Evolutionary conservation across 176 grass and related monocot genomes (phyloP).

Genomic region (Oryza rufipogon): DNA sequence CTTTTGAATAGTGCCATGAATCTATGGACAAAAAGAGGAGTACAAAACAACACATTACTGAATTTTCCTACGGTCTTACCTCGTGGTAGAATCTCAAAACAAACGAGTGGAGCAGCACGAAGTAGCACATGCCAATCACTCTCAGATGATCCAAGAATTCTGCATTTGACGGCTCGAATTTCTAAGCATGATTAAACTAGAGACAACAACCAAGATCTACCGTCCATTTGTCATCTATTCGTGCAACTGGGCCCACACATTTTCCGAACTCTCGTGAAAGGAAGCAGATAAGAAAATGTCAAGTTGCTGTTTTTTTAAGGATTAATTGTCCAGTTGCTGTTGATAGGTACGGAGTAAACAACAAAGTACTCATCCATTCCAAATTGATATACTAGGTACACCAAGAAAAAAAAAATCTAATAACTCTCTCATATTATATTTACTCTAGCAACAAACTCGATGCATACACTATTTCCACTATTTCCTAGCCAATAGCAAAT

Average conservation of each 20-base stretch:
- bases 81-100: neutral
- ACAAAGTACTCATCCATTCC: neutral
- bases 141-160: neutral
- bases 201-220: neutral
- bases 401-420: too few species aligned
- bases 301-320: neutral
- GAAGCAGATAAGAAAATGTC: neutral
- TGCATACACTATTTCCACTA: too few species aligned
- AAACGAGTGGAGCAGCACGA: neutral
- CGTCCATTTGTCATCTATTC: constrained; percentile 12
- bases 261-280: neutral
- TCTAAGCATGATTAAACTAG: neutral
- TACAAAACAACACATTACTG: neutral
- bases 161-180: constrained; percentile 1
- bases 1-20: neutral
- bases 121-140: neutral
- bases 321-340: neutral
- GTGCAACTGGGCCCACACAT: neutral
- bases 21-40: neutral
- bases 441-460: too few species aligned
- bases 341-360: constrained; percentile 5
- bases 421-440: too few species aligned
- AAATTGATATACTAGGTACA: too few species aligned
- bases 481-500: too few species aligned
- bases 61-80: neutral